These are phyloP conservation scores for Malus hybrid DNA, from an alignment of 331 rosid species.

Conservation along the genomic window DNA sequence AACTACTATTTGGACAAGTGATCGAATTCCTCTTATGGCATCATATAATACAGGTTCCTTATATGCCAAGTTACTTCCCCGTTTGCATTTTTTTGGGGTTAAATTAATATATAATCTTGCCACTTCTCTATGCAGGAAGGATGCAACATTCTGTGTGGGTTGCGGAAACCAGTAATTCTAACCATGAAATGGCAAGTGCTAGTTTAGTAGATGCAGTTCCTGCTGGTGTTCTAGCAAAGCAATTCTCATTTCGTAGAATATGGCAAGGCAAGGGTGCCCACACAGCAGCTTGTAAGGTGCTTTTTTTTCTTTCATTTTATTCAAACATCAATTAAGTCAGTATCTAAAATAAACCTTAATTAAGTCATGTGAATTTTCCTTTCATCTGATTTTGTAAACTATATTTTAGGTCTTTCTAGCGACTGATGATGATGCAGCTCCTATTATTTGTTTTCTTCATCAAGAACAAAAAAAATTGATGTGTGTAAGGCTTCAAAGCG, in stretches of 20 bases:
- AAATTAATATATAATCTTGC: conserved; percentile 11
- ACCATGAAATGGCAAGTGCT: conserved; percentile 39
- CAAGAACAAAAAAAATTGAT: conserved; percentile 81
- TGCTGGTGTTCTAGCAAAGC: conserved; percentile 50
- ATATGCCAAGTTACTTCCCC: conserved; percentile 8
- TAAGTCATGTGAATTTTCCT: background rate
- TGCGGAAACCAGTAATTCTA: conserved; percentile 56
- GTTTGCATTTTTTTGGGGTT: background rate
- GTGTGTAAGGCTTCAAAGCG: conserved; percentile 75
- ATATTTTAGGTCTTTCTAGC: conserved; percentile 72
- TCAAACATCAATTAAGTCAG: background rate
- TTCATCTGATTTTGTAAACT: conserved; percentile 23
- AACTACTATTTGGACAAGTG: conserved; percentile 97
- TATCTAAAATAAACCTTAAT: background rate
- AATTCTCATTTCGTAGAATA: conserved; percentile 67
- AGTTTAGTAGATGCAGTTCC: conserved; percentile 53
- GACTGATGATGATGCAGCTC: conserved; percentile 74
- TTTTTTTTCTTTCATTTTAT: background rate
- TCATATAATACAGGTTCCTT: conserved; percentile 77
- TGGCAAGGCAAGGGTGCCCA: conserved; percentile 99
- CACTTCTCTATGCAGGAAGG: conserved; percentile 63
- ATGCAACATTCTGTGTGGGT: conserved; percentile 98
- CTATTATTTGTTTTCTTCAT: conserved; percentile 83
- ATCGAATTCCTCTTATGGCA: conserved; percentile 86
- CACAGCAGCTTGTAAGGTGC: conserved; percentile 85